phyloP scores from a whole-genome alignment of 1,139 yeast genomes.

The Taiozyma sp. region DNA sequence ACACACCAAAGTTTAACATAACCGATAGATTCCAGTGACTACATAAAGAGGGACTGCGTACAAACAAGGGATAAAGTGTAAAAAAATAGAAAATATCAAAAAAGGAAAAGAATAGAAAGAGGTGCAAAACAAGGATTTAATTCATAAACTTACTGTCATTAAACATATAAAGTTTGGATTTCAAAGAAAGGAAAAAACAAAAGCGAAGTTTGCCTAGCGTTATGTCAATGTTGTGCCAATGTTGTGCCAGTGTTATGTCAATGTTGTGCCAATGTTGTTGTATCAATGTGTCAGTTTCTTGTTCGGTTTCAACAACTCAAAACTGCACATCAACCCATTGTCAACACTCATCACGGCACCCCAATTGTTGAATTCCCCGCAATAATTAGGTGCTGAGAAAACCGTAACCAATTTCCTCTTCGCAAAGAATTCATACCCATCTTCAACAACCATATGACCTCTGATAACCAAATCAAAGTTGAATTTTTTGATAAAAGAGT shows the following conservation, averaged over 20 bases:
- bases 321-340: slow-evolving; percentile 69
- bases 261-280: too few species aligned
- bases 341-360: slow-evolving; percentile 90
- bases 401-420: slow-evolving; percentile 74
- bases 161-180: background rate
- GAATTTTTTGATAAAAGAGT: slow-evolving; percentile 61
- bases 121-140: background rate
- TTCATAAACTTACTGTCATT: background rate
- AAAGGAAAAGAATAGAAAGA: background rate
- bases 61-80: too few species aligned
- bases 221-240: too few species aligned
- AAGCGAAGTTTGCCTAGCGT: background rate
- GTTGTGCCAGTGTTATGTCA: too few species aligned
- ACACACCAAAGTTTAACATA: background rate
- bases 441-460: slow-evolving; percentile 93
- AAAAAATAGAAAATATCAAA: background rate
- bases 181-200: background rate
- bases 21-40: background rate
- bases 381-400: slow-evolving; percentile 84
- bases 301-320: slow-evolving; percentile 70
- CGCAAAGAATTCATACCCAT: slow-evolving; percentile 84
- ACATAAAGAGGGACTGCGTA: too few species aligned
- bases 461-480: slow-evolving; percentile 76
- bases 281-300: slow-evolving; percentile 9
- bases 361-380: slow-evolving; percentile 88